Percentiles rank a stretch among this genome's conserved stretches.
Conservation (phyloP, 1,284 basidiomycete genomes). For the Stereum hirsutum region DNA sequence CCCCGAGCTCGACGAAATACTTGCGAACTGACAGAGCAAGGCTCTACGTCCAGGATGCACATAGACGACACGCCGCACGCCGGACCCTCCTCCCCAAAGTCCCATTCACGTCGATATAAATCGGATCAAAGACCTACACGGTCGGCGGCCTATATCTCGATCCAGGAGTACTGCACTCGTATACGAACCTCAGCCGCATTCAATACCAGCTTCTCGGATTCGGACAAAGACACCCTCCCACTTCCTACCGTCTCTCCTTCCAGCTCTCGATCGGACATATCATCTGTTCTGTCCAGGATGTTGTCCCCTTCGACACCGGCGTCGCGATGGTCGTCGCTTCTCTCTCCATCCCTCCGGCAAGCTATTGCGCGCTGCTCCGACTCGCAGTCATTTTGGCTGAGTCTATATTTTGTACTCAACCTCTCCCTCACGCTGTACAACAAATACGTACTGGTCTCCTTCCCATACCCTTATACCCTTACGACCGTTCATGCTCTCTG, state of each 20-base stretch:
- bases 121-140: too few relatives aligned
- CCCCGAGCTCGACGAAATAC: too few relatives aligned
- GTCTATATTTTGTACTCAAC: conserved; percentile 83
- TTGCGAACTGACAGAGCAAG: too few relatives aligned
- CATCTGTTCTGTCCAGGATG: not conserved
- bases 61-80: too few relatives aligned
- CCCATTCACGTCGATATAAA: too few relatives aligned
- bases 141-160: too few relatives aligned
- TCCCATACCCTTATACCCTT: conserved; percentile 89
- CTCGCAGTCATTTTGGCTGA: conserved; percentile 52
- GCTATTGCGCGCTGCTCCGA: conserved; percentile 15
- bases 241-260: conserved; percentile 11
- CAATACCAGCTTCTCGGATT: not conserved
- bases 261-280: conserved; percentile 7
- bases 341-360: not conserved
- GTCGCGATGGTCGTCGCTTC: not conserved
- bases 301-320: not conserved
- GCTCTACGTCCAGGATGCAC: too few relatives aligned
- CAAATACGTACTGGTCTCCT: conserved; percentile 81
- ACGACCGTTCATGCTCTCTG: conserved; percentile 84
- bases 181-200: too few relatives aligned
- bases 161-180: too few relatives aligned
- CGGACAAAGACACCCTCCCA: conserved; percentile 7
- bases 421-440: conserved; percentile 87
- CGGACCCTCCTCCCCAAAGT: too few relatives aligned